These are phyloP conservation scores for Thalassiosira mediterranea DNA, from an alignment of 352 stramenopile genomes.

Conservation along the genomic window DNA sequence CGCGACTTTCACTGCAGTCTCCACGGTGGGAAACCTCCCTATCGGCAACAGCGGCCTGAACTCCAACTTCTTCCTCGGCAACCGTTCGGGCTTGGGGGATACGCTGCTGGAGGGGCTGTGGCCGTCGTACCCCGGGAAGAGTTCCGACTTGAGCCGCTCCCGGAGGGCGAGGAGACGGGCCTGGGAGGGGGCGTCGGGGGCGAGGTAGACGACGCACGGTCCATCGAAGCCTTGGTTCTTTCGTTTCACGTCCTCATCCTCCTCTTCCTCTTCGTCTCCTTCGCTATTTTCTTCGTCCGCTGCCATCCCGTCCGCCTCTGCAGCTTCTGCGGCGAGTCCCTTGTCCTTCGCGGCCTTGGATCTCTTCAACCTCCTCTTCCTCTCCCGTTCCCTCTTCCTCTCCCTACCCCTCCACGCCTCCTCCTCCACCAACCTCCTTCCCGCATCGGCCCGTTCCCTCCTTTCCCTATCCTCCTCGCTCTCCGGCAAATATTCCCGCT, in stretches of 20 bases:
- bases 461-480: constrained; percentile 42
- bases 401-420: constrained; percentile 32
- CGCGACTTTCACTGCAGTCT: constrained; percentile 60
- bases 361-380: constrained; percentile 24
- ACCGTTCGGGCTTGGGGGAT: constrained; percentile 37
- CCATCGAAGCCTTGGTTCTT: constrained; percentile 65
- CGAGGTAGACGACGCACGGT: constrained; percentile 73
- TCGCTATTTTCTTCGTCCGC: constrained; percentile 19
- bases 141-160: constrained; percentile 41
- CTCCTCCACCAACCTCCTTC: constrained; percentile 31
- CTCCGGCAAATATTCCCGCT: constrained; percentile 21
- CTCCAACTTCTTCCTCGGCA: constrained; percentile 19
- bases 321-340: background rate
- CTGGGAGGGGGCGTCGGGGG: constrained; percentile 64
- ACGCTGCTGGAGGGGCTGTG: constrained; percentile 47
- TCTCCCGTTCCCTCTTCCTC: constrained; percentile 31
- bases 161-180: constrained; percentile 51
- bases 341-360: constrained; percentile 7
- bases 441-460: constrained; percentile 26
- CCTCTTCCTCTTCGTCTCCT: constrained; percentile 26
- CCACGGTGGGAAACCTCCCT: constrained; percentile 59
- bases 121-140: constrained; percentile 51
- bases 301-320: constrained; percentile 16
- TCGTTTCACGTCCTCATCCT: constrained; percentile 25
- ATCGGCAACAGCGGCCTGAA: constrained; percentile 73